A percentile compares a stretch with the other conserved stretches of the same genome.
Conservation (phyloP, 164 flowering plant genomes). For the Piper longum region DNA sequence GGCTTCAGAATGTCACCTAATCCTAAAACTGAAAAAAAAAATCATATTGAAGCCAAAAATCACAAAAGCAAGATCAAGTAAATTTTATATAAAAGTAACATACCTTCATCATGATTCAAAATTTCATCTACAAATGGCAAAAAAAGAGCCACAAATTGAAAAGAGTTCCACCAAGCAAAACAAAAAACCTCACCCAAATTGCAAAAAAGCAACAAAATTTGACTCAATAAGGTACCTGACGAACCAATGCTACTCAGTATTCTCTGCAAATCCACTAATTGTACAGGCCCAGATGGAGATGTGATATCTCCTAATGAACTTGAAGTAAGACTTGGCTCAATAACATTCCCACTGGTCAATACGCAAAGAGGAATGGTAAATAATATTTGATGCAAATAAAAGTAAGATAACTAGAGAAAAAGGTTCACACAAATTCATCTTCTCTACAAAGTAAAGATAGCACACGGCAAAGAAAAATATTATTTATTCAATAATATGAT, state of each 20-base stretch:
- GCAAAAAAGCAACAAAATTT: not conserved
- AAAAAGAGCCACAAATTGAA: not conserved
- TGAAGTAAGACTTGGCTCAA: slow-evolving; percentile 35
- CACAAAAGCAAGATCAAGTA: not conserved
- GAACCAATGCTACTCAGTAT: slow-evolving; percentile 68
- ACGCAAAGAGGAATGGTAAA: not conserved
- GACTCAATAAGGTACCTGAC: slow-evolving; percentile 27
- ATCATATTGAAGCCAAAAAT: not conserved
- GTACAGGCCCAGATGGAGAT: slow-evolving; percentile 79
- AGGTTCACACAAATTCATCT: too few relatives aligned
- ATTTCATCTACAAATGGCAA: slow-evolving; percentile 29
- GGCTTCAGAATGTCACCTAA: slow-evolving; percentile 84
- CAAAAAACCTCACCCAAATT: not conserved
- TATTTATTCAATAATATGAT: too few relatives aligned
- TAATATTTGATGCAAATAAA: too few relatives aligned
- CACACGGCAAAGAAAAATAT: too few relatives aligned
- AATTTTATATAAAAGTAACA: not conserved
- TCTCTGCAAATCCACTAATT: slow-evolving; percentile 75
- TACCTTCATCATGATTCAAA: slow-evolving; percentile 73
- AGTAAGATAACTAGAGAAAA: too few relatives aligned
- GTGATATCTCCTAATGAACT: slow-evolving; percentile 53
- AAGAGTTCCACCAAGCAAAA: not conserved
- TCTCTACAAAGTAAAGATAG: too few relatives aligned
- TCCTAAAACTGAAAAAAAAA: slow-evolving; percentile 39
- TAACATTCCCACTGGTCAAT: slow-evolving; percentile 50